Evolutionary conservation across 1,284 basidiomycete genomes (phyloP), one percentile per base, ranked within the genome.

Genomic region (Phellopilus nigrolimitatus): DNA sequence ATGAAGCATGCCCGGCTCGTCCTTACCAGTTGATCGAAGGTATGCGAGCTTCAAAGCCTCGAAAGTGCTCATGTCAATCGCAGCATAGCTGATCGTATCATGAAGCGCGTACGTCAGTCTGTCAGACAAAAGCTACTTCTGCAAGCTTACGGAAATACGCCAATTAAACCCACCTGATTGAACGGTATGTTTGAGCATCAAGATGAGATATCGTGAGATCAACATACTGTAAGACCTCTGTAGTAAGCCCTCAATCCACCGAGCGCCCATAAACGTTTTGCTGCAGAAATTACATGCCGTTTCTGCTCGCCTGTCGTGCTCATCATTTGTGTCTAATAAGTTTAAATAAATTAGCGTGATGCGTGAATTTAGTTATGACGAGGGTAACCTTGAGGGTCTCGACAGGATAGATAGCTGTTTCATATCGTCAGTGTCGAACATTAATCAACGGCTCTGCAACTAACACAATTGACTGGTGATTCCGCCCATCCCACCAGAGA

Each of bases 1-100:
- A 5, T 90, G 90, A 53, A 91, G 75, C 4, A 91, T 80, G 3
- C 87, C 85, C 0, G 92, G 89, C 63, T 95, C 92, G 15, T 91
- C 84, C 61, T 83, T 79, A 22, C 81, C 82, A 15, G 87, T 89
- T 13, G 89, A 91, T 47, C 82, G 79, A 47, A 87, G 69, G 65
- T 95, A 95, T 1, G 86, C 79, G 37, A 90, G 73, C 66, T 95
- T 95, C 44, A 95, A 78, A 4, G 90, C 89, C 70, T 95, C 92
- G 54, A 94, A 95, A 0, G 92, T 93, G 61, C 88, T 91, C 92
- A 95, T 94, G 67, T 95, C 92, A 57, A 95, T 95, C 6, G 92
- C 92, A 17, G 87, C 87, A 66, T 88, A 88, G 54, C 83, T 86
- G 58, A 25, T 48, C 37, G 56, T 50, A 45, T 51, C 34, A 47